Percentiles rank a stretch among this genome's conserved stretches.
Evolutionary conservation across 345 rosid species (phyloP).

Genomic region (Brassica nigra): DNA sequence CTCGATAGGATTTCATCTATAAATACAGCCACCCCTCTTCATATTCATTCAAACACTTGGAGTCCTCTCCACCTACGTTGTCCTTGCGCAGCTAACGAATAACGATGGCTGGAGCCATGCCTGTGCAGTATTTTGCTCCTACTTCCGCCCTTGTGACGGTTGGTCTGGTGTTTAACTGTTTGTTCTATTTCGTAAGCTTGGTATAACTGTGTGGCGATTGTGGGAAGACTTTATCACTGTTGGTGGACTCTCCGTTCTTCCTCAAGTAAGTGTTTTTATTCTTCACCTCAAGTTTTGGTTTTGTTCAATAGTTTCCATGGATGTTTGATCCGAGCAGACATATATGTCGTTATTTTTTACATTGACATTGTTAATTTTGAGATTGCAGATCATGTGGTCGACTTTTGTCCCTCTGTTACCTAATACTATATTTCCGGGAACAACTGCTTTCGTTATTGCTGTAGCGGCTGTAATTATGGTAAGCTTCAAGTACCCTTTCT

Average conservation of each 20-base stretch:
- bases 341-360: background rate
- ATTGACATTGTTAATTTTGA: constrained; percentile 1
- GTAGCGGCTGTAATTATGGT: constrained; percentile 75
- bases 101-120: constrained; percentile 84
- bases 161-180: constrained; percentile 64
- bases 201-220: constrained; percentile 54
- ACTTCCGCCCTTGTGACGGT: constrained; percentile 56
- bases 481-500: constrained; percentile 32
- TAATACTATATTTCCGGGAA: constrained; percentile 64
- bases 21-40: too few relatives aligned
- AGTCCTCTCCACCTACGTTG: constrained; percentile 58
- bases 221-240: constrained; percentile 90
- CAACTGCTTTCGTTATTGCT: constrained; percentile 56
- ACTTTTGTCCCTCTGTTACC: constrained; percentile 85
- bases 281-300: background rate
- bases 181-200: constrained; percentile 58
- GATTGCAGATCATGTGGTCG: constrained; percentile 83
- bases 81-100: constrained; percentile 80
- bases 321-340: background rate
- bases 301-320: background rate
- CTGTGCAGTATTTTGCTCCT: constrained; percentile 53
- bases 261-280: constrained; percentile 55
- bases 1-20: too few relatives aligned
- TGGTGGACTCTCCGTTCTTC: constrained; percentile 77
- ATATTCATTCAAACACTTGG: constrained; percentile 93